Percentiles rank a stretch among this genome's conserved stretches.
phyloP scores from a whole-genome alignment of 352 stramenopile species.

The Phytophthora ohioensis region DNA sequence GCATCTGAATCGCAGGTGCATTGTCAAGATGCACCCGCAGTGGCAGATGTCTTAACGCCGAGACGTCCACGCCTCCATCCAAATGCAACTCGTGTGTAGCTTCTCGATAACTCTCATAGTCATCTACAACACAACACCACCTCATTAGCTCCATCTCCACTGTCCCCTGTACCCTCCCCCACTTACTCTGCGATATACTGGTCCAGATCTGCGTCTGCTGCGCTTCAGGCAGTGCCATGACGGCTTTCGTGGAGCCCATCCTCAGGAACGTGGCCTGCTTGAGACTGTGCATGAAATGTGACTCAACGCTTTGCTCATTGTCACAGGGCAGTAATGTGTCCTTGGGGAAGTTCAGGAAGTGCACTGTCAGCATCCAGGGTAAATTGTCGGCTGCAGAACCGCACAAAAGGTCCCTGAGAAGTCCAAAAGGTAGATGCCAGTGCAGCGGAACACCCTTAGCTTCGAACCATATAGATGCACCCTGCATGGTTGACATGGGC shows the following conservation, averaged over 20 bases:
- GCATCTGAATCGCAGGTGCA: constrained; percentile 75
- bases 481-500: constrained; percentile 62
- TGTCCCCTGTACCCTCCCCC: background rate
- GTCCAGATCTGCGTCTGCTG: constrained; percentile 87
- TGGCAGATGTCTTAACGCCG: constrained; percentile 59
- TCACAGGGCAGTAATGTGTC: constrained; percentile 75
- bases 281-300: constrained; percentile 88
- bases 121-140: constrained; percentile 35
- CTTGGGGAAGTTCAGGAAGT: constrained; percentile 78
- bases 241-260: constrained; percentile 78
- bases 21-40: constrained; percentile 71
- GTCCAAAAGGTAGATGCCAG: constrained; percentile 82
- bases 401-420: constrained; percentile 71
- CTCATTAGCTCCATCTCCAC: background rate
- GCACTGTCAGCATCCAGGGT: constrained; percentile 80
- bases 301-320: constrained; percentile 79
- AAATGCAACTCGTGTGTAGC: constrained; percentile 61
- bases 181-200: constrained; percentile 74
- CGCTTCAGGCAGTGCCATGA: constrained; percentile 82
- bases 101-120: constrained; percentile 62
- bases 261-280: constrained; percentile 84
- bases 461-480: constrained; percentile 79
- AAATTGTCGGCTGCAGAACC: constrained; percentile 36
- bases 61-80: constrained; percentile 42
- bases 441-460: constrained; percentile 65